Percentiles rank a stretch among this genome's conserved stretches.
phyloP scores from a whole-genome alignment of 208 protist genomes.

The Crithidia brevicula region DNA sequence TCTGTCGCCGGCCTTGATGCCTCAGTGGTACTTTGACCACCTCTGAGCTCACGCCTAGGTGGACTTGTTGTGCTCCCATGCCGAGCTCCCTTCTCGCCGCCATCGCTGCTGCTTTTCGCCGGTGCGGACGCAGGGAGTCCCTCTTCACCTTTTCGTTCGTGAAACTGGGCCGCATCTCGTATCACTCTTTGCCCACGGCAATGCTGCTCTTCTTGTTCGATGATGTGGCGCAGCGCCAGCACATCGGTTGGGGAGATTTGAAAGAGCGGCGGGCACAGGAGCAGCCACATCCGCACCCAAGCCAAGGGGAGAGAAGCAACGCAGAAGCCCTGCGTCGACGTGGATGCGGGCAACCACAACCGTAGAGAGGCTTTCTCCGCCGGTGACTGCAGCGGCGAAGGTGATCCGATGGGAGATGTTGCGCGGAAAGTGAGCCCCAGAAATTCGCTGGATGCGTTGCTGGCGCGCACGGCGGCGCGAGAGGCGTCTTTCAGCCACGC shows the following conservation, averaged over 20 bases:
- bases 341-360: constrained; percentile 8
- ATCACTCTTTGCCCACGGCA: neutral
- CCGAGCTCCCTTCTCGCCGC: no score
- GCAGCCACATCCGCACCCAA: constrained; percentile 61
- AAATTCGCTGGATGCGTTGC: constrained; percentile 61
- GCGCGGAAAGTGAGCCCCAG: constrained; percentile 31
- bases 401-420: neutral
- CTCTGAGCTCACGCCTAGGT: no score
- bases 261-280: constrained; percentile 57
- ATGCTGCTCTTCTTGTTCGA: constrained; percentile 16
- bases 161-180: neutral
- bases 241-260: constrained; percentile 43
- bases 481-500: constrained; percentile 40
- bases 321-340: neutral
- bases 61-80: no score
- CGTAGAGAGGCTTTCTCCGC: constrained; percentile 1
- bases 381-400: neutral
- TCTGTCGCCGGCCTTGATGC: no score
- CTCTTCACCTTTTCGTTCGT: no score
- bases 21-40: no score
- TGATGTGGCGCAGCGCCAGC: constrained; percentile 16
- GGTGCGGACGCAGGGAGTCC: no score
- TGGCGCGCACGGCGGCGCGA: constrained; percentile 32
- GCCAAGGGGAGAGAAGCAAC: constrained; percentile 46
- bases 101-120: no score